These are phyloP conservation scores for Sugiyamaella novakii DNA, from an alignment of 1,139 yeast genomes.

Conservation along the genomic window DNA sequence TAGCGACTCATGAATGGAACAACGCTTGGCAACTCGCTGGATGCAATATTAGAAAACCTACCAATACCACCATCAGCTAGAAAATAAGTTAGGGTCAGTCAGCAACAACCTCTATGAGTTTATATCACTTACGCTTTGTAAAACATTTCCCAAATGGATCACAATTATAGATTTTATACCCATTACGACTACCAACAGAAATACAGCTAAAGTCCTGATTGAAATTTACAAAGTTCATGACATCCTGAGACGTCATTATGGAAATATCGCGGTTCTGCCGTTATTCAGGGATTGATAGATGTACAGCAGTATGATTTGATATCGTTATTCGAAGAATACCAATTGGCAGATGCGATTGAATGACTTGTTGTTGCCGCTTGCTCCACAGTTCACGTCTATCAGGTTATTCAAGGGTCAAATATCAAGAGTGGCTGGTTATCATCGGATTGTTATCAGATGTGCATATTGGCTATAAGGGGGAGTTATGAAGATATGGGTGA, in stretches of 20 bases:
- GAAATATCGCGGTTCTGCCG: neutral
- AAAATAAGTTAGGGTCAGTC: conserved; percentile 16
- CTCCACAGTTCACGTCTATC: neutral
- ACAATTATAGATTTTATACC: conserved; percentile 86
- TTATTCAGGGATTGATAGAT: neutral
- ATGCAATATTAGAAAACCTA: conserved; percentile 12
- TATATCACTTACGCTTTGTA: conserved; percentile 45
- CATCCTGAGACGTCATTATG: conserved; percentile 22
- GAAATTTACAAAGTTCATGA: conserved; percentile 65
- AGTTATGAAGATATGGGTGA: conserved; percentile 4
- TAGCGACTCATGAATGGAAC: too few relatives aligned
- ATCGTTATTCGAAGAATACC: neutral
- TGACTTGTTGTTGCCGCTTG: neutral
- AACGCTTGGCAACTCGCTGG: too few relatives aligned
- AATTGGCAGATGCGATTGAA: too few relatives aligned
- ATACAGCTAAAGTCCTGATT: conserved; percentile 91
- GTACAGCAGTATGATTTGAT: neutral
- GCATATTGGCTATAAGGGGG: neutral
- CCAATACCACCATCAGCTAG: conserved; percentile 45
- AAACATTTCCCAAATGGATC: conserved; percentile 87
- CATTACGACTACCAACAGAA: conserved; percentile 74
- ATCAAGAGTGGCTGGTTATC: conserved; percentile 1
- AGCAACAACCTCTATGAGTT: too few relatives aligned
- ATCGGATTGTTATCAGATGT: neutral
- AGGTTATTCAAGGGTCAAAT: neutral